Evolutionary conservation across 257 asterid species (phyloP), one percentile per base, ranked within the genome.

Genomic region (Nicotiana undulata): DNA sequence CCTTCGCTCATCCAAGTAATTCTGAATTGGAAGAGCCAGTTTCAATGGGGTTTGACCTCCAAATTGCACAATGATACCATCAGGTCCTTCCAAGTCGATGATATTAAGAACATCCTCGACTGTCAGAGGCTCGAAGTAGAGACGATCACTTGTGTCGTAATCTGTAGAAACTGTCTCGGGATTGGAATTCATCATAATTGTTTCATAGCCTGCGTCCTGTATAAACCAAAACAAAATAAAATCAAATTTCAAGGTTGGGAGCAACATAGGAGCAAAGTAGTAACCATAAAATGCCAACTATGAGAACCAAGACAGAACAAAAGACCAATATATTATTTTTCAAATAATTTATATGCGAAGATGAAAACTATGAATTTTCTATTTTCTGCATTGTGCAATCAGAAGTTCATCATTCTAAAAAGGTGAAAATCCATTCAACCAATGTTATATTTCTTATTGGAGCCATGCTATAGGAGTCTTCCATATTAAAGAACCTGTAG

Each of bases 131-230:
- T 96, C 99, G 80, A 96, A 96, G 90, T 96, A 96, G 51, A 94
- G 97, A 13, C 98, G 95, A 63, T 96, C 99, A 80, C 98, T 96
- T 22, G 98, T 94, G 91, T 94, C 98, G 28, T 96, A 96, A 86
- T 96, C 99, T 31, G 98, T 96, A 13, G 98, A 94, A 67, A 94
- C 99, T 31, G 97, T 96, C 86, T 96, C 98, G 1, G 98, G 99
- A 84, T 96, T 96, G 77, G 99, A 96, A 84, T 96, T 96, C 98
- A 94, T 94, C 98, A 96, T 96, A 86, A 96, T 92, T 82, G 99
- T 96, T 85, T 96, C 98, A 64, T 85, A 93, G 80, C 96, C 99
- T 75, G 98, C 98, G 58, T 93, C 97, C 98, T 94, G 80, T 26
- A 81, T 63, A 34, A 88, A 22, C 76, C 20, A 67, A 56, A 79